Evolutionary conservation across 306 rosid genomes (phyloP).

Genomic region (Citrullus amarus): DNA sequence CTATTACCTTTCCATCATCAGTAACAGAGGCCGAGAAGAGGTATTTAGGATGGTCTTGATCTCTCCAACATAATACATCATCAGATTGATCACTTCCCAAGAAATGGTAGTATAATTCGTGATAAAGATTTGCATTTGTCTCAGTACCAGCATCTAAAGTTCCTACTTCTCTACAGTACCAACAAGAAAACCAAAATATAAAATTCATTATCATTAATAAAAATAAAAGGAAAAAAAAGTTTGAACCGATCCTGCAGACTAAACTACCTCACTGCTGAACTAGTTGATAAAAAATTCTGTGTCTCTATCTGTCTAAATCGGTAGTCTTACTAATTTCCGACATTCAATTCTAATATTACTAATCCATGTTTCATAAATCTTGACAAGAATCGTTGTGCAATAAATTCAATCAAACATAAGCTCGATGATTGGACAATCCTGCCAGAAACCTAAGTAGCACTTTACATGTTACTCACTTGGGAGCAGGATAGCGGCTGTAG

Average conservation of each 20-base stretch:
- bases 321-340: not conserved
- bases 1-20: constrained; percentile 68
- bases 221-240: not conserved
- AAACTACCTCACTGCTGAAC: not conserved
- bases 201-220: not conserved
- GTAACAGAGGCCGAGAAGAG: constrained; percentile 50
- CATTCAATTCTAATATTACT: not conserved
- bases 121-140: constrained; percentile 64
- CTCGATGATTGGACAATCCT: not conserved
- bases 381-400: not conserved
- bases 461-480: constrained; percentile 38
- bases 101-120: constrained; percentile 70
- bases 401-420: not conserved
- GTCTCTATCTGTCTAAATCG: not conserved
- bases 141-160: constrained; percentile 75
- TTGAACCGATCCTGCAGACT: not conserved
- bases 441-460: not conserved
- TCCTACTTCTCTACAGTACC: constrained; percentile 46
- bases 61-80: constrained; percentile 85
- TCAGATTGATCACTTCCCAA: constrained; percentile 73
- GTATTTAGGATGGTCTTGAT: constrained; percentile 65
- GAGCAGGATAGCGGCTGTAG: constrained; percentile 83
- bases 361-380: not conserved
- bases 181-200: constrained; percentile 8
- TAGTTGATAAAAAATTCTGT: not conserved